Conservation (phyloP, 371 early-diverging fungal species). For the Syncephalastrum racemosum region DNA sequence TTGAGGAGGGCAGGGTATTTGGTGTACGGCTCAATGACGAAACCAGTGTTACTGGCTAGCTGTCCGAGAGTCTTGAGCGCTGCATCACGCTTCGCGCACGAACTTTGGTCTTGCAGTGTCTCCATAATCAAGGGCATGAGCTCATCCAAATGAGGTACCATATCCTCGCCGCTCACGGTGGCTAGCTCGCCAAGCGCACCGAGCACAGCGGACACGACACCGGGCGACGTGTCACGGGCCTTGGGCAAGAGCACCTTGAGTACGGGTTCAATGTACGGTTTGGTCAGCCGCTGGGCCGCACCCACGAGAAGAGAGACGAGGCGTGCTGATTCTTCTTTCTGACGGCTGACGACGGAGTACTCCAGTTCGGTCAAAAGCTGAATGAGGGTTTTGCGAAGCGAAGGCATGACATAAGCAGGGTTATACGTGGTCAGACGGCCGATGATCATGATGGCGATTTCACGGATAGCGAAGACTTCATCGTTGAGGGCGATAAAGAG, state of each 20-base stretch:
- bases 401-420: slow-evolving; percentile 93
- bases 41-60: slow-evolving; percentile 83
- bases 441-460: slow-evolving; percentile 82
- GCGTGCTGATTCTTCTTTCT: slow-evolving; percentile 89
- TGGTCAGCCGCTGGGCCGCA: slow-evolving; percentile 79
- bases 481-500: slow-evolving; percentile 92
- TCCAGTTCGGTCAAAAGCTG: slow-evolving; percentile 92
- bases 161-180: slow-evolving; percentile 82
- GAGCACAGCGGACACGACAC: slow-evolving; percentile 83
- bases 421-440: slow-evolving; percentile 87
- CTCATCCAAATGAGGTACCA: slow-evolving; percentile 79
- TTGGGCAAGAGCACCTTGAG: slow-evolving; percentile 84
- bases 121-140: slow-evolving; percentile 89
- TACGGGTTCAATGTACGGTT: slow-evolving; percentile 91
- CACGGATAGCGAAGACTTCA: slow-evolving; percentile 88
- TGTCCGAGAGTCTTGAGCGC: slow-evolving; percentile 87
- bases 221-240: slow-evolving; percentile 76
- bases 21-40: slow-evolving; percentile 89
- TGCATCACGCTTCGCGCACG: slow-evolving; percentile 82
- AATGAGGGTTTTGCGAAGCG: slow-evolving; percentile 83
- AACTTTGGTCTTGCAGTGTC: slow-evolving; percentile 89
- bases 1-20: slow-evolving; percentile 87
- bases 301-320: slow-evolving; percentile 77
- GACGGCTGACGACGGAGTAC: slow-evolving; percentile 80
- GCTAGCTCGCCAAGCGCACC: slow-evolving; percentile 90